These are phyloP conservation scores for Apiotrichum gamsii DNA, from an alignment of 1,284 basidiomycete species.

Conservation along the genomic window DNA sequence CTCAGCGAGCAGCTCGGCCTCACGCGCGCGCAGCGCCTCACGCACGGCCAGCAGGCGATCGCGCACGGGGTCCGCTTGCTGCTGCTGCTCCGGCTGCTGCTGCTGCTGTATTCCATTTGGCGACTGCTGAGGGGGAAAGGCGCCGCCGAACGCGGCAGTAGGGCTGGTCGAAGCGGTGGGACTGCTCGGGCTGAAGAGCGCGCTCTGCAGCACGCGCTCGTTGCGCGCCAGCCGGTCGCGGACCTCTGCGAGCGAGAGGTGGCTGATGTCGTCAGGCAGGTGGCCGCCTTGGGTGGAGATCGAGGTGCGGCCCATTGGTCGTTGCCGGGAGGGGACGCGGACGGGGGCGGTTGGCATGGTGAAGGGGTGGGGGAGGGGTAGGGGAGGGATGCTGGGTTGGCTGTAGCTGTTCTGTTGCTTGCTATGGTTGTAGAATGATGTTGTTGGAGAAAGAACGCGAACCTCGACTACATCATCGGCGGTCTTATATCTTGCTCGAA, in stretches of 20 bases:
- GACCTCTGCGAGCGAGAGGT: slow-evolving; percentile 31
- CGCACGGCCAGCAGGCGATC: slow-evolving; percentile 30
- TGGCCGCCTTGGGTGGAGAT: no score
- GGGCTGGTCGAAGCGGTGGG: background rate
- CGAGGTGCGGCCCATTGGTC: no score
- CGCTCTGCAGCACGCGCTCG: slow-evolving; percentile 27
- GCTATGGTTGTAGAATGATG: background rate
- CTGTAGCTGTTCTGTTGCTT: no score
- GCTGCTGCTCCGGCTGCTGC: background rate
- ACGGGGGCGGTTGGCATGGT: no score
- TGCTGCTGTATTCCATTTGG: no score
- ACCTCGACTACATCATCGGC: no score
- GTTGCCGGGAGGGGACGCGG: no score
- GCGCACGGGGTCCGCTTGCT: slow-evolving; percentile 24
- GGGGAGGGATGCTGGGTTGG: no score
- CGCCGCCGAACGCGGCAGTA: background rate
- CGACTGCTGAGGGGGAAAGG: background rate
- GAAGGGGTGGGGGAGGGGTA: no score
- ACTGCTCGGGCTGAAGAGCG: slow-evolving; percentile 20
- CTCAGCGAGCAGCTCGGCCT: slow-evolving; percentile 33
- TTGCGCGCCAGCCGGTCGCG: slow-evolving; percentile 38
- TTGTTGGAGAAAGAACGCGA: no score
- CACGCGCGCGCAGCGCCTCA: slow-evolving; percentile 27
- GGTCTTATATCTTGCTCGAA: no score
- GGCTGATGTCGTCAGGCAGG: slow-evolving; percentile 32